These are phyloP conservation scores for Bryoglossum gracile DNA, from an alignment of 495 filamentous ascomycete genomes.

Conservation along the genomic window DNA sequence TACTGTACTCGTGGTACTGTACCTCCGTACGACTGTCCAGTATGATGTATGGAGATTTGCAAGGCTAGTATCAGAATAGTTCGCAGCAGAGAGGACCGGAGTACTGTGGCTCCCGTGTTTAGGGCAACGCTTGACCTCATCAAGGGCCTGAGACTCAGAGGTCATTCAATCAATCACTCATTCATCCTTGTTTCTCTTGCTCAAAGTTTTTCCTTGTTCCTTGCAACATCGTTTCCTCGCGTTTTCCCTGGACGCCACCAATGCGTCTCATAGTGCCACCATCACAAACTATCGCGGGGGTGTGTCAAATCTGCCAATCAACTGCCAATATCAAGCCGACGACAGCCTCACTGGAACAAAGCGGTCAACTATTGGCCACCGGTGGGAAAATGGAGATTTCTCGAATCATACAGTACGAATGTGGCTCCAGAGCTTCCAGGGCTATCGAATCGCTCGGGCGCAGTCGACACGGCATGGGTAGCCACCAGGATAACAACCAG, in stretches of 20 bases:
- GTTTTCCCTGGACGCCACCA: no score
- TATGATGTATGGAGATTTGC: no score
- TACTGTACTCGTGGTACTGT: no score
- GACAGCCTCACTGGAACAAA: conserved; percentile 18
- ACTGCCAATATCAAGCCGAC: not conserved
- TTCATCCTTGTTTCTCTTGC: conserved; percentile 8
- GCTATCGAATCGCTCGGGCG: conserved; percentile 13
- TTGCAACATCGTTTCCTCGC: conserved; percentile 5
- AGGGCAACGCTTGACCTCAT: no score
- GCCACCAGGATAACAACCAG: not conserved
- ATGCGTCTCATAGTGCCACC: conserved; percentile 10
- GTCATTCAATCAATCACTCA: no score
- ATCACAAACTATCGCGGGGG: conserved; percentile 12
- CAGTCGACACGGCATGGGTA: not conserved
- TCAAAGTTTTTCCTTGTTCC: not conserved
- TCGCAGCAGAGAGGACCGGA: no score
- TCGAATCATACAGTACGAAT: conserved; percentile 10
- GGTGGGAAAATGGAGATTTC: conserved; percentile 13
- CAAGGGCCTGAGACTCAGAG: no score
- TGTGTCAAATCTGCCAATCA: conserved; percentile 4
- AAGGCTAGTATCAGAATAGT: no score
- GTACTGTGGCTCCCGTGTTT: no score
- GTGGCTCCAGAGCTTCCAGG: conserved; percentile 2
- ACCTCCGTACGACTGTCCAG: no score
- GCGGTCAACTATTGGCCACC: conserved; percentile 8